Conservation (phyloP, 345 rosid genomes). For the Lepidium didymum region DNA sequence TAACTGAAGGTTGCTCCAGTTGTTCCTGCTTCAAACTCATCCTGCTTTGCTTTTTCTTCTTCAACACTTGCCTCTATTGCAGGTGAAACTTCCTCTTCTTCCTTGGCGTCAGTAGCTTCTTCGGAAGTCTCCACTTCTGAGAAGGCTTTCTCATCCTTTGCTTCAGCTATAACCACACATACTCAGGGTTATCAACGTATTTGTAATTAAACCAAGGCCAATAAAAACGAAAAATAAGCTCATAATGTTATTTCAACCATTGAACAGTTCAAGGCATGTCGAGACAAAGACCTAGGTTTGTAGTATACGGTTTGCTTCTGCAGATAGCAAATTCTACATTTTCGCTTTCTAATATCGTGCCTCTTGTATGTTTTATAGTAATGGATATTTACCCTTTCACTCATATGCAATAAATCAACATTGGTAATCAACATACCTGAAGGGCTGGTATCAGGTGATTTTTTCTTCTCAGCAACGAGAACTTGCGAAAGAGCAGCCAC, state of each 20-base stretch:
- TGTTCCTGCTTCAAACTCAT: slow-evolving; percentile 31
- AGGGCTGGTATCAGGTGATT: slow-evolving; percentile 48
- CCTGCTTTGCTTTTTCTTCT: slow-evolving; percentile 44
- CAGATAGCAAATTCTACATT: neutral
- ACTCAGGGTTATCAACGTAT: neutral
- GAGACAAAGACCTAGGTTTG: neutral
- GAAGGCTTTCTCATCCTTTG: slow-evolving; percentile 35
- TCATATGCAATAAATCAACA: neutral
- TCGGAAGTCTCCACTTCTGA: slow-evolving; percentile 46
- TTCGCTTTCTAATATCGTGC: neutral
- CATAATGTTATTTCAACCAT: neutral
- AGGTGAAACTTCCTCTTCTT: slow-evolving; percentile 35
- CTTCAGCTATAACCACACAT: slow-evolving; percentile 32
- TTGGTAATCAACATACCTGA: slow-evolving; percentile 32
- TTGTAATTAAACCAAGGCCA: neutral
- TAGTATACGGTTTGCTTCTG: neutral
- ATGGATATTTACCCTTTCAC: neutral
- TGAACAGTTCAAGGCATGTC: neutral
- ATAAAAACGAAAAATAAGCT: neutral
- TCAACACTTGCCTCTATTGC: slow-evolving; percentile 37
- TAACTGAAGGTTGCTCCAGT: slow-evolving; percentile 49
- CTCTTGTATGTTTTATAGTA: too few species aligned
- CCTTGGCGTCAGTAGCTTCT: slow-evolving; percentile 41
- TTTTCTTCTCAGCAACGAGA: slow-evolving; percentile 78
- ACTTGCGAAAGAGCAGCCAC: slow-evolving; percentile 90